Conservation (phyloP, 1,284 basidiomycete species). For the Hymenochaete sp. region DNA sequence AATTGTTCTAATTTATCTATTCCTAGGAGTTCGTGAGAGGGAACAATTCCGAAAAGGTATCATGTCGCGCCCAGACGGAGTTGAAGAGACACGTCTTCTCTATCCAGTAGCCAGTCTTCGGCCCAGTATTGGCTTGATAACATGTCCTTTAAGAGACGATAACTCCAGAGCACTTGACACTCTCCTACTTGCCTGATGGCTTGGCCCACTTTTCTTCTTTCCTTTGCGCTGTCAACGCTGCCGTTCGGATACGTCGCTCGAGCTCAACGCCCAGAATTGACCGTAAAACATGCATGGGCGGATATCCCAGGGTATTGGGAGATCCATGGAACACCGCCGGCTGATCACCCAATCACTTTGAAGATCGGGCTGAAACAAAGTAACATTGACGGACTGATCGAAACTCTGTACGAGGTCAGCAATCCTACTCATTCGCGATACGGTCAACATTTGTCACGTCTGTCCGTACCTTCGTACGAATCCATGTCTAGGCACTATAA, state of each 20-base stretch:
- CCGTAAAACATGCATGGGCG: slow-evolving; percentile 18
- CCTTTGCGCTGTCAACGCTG: slow-evolving; percentile 3
- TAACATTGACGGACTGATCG: slow-evolving; percentile 20
- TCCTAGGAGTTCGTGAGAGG: too few species aligned
- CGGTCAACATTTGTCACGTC: slow-evolving; percentile 20
- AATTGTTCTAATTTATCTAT: too few species aligned
- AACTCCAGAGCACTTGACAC: too few species aligned
- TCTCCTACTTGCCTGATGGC: neutral
- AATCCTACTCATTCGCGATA: slow-evolving; percentile 19
- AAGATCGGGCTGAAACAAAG: slow-evolving; percentile 19
- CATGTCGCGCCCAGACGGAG: too few species aligned
- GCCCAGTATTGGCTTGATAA: too few species aligned
- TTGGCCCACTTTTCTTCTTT: neutral
- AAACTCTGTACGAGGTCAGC: slow-evolving; percentile 21
- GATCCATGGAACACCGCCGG: slow-evolving; percentile 10
- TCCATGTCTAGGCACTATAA: too few species aligned
- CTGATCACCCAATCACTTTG: slow-evolving; percentile 15
- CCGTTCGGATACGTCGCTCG: slow-evolving; percentile 3
- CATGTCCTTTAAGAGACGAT: too few species aligned
- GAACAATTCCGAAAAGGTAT: too few species aligned
- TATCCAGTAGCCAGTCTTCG: too few species aligned
- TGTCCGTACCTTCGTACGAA: slow-evolving; percentile 7
- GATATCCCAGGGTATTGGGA: slow-evolving; percentile 16
- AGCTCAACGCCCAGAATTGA: slow-evolving; percentile 8
- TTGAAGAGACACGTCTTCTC: too few species aligned